These are phyloP conservation scores for Magnusiomyces starmeri DNA, from an alignment of 1,139 yeast species.

Conservation along the genomic window DNA sequence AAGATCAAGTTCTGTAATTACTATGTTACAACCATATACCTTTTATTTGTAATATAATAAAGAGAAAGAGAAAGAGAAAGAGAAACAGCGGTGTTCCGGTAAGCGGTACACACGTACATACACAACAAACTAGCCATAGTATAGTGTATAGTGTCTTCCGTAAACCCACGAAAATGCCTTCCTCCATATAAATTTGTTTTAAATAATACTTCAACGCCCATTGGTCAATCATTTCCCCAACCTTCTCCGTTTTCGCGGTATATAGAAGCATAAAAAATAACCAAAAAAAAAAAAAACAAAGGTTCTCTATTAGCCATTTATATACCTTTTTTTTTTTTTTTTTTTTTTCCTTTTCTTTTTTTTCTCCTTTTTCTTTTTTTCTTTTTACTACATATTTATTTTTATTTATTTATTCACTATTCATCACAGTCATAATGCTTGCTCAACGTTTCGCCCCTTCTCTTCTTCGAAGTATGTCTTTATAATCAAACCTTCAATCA, in stretches of 20 bases:
- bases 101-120: no score
- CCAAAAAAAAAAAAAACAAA: no score
- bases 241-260: no score
- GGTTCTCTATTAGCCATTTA: no score
- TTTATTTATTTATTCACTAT: neutral
- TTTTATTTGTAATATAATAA: neutral
- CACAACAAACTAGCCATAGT: no score
- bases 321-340: neutral
- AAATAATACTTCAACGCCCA: neutral
- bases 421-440: conserved; percentile 1
- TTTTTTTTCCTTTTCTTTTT: neutral
- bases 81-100: no score
- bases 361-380: neutral
- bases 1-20: neutral
- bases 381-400: neutral
- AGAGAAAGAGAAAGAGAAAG: no score
- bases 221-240: neutral
- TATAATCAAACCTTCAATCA: no score
- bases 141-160: no score
- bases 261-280: no score
- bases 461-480: conserved; percentile 5
- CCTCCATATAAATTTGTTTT: no score
- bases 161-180: no score
- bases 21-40: neutral
- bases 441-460: conserved; percentile 6